phyloP scores from a whole-genome alignment of 1,284 basidiomycete genomes.

The Irpex sp. region DNA sequence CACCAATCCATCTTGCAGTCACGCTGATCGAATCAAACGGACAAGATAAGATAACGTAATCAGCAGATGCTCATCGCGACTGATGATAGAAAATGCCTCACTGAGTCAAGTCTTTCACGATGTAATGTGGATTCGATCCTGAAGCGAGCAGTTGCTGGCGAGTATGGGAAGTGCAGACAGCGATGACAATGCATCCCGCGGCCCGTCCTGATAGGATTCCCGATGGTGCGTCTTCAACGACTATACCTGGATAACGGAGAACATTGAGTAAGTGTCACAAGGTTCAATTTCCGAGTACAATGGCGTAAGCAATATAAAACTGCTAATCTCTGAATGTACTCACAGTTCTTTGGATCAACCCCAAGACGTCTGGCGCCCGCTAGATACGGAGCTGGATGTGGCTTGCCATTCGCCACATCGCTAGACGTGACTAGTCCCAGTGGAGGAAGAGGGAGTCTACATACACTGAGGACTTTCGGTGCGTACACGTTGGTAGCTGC shows the following conservation, averaged over 20 bases:
- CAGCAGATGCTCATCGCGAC: neutral
- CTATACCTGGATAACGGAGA: conserved; percentile 50
- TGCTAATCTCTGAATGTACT: neutral
- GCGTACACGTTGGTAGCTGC: conserved; percentile 69
- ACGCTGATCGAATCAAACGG: conserved; percentile 16
- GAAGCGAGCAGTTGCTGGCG: conserved; percentile 47
- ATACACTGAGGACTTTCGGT: conserved; percentile 55
- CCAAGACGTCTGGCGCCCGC: conserved; percentile 53
- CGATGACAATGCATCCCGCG: conserved; percentile 72
- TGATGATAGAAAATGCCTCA: conserved; percentile 25
- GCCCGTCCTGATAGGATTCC: conserved; percentile 71
- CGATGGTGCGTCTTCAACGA: conserved; percentile 82
- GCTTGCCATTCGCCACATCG: conserved; percentile 75
- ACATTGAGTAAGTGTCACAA: neutral
- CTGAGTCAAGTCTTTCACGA: conserved; percentile 52
- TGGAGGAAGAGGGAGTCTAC: conserved; percentile 52
- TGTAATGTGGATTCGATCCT: conserved; percentile 46
- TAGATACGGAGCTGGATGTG: conserved; percentile 78
- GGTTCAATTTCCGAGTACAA: neutral
- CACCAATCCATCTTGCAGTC: conserved; percentile 27
- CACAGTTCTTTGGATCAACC: conserved; percentile 51
- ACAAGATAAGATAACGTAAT: conserved; percentile 2
- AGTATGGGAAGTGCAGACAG: conserved; percentile 78
- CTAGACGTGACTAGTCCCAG: conserved; percentile 67
- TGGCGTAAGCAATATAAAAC: neutral